Base-by-base conservation (phyloP, 2,329 filamentous ascomycete species). In the Aspergillus glaucus region DNA sequence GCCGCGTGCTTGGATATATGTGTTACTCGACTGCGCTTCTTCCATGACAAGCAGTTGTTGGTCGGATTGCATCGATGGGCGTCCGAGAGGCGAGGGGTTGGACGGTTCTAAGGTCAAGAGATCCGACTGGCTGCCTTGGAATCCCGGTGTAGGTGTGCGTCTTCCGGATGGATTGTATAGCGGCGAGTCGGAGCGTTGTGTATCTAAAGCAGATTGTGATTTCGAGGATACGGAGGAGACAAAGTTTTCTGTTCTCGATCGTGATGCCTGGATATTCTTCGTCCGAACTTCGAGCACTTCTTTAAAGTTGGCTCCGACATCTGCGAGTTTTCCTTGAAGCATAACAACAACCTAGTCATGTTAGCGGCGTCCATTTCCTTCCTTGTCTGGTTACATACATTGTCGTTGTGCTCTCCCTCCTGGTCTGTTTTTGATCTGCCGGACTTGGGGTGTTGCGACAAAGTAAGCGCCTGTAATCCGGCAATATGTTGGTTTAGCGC, bases 321-420 rank as follows among this genome's bases (percentile, higher is more conserved):
- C 90, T 36, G 90, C 92, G 37, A 97, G 77, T 64, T 93, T 93
- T 53, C 89, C 88, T 71, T 96, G 90, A 15, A 97, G 75, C 65
- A 97, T 79, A 53, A 95, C 84, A 3, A 96, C 88, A 28, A 97
- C 72, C 72, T 74, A 1, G 15, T 17, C 17, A 17, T 24, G 44
- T 65, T 54, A 64, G 57, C 40, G 19, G 28, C 10, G 12, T 45
- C 24, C 6, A 32, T 40, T 51, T 53, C 40, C 54, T 48, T 19
- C 47, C 36, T 40, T 54, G 9, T 19, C 12, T 4, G 26, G 42
- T n/a, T 6, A 66, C 71, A 28, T 60, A 75, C 93, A 64, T 97
- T 96, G 72, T 95, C 95, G 76, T 95, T 95, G 74, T 98, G 94
- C 66, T 97, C 91, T 59, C 90, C 90, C 69, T 95, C 89, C 65